phyloP scores from a whole-genome alignment of 495 filamentous ascomycete genomes.

The Thermochaetoides thermophila region DNA sequence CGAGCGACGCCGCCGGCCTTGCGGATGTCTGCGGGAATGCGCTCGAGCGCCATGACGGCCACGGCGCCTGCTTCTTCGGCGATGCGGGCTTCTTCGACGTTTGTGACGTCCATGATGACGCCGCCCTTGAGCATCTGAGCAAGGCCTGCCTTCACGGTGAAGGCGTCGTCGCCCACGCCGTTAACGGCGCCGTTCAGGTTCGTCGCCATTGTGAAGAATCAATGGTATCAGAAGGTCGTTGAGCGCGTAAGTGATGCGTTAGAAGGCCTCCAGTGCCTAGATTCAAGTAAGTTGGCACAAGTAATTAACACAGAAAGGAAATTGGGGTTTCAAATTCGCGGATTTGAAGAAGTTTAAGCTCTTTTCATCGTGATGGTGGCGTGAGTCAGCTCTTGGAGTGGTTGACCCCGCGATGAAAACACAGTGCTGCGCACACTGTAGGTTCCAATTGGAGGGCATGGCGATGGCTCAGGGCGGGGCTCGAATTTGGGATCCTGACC shows the following conservation, averaged over 20 bases:
- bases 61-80: conserved; percentile 92
- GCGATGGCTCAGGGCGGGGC: too few species aligned
- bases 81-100: conserved; percentile 86
- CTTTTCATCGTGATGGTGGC: background rate
- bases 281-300: too few species aligned
- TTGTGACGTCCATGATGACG: conserved; percentile 98
- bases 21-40: conserved; percentile 94
- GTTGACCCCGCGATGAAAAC: conserved; percentile 5
- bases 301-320: too few species aligned
- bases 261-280: too few species aligned
- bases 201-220: conserved; percentile 9
- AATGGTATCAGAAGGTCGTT: too few species aligned
- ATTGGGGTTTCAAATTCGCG: too few species aligned
- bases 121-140: conserved; percentile 97
- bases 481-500: too few species aligned
- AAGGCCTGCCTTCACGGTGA: conserved; percentile 80
- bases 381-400: conserved; percentile 6
- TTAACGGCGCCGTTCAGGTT: conserved; percentile 13
- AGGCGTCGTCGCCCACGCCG: conserved; percentile 23
- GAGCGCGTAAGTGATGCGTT: too few species aligned
- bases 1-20: conserved; percentile 83
- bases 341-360: background rate
- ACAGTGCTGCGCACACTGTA: conserved; percentile 2
- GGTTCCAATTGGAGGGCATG: too few species aligned
- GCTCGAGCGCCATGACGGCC: conserved; percentile 97